Percentiles rank a stretch among this genome's conserved stretches.
phyloP scores from a whole-genome alignment of 208 protist species.

The Crithidia thermophila region DNA sequence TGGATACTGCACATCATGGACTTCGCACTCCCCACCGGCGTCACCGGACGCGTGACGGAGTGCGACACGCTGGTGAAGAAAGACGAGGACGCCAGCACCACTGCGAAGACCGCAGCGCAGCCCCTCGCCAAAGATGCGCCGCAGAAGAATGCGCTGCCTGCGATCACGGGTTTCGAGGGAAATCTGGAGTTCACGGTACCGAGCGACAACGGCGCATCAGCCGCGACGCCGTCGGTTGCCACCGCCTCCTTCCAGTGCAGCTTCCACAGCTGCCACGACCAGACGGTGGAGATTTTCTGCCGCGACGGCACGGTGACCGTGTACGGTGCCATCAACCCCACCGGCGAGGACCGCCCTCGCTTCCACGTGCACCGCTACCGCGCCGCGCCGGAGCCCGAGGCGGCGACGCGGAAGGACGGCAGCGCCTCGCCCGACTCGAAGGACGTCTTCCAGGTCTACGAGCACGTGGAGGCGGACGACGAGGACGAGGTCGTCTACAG shows the following conservation, averaged over 20 bases:
- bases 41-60: slow-evolving; percentile 51
- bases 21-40: slow-evolving; percentile 53
- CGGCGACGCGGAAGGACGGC: slow-evolving; percentile 25
- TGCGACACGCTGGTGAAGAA: slow-evolving; percentile 28
- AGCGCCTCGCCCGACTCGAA: slow-evolving; percentile 4
- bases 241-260: slow-evolving; percentile 69
- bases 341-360: slow-evolving; percentile 34
- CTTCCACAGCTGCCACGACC: slow-evolving; percentile 59
- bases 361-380: slow-evolving; percentile 32
- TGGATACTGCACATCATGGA: slow-evolving; percentile 68
- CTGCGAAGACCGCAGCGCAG: neutral
- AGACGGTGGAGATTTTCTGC: slow-evolving; percentile 53
- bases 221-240: slow-evolving; percentile 11
- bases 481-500: slow-evolving; percentile 34
- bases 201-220: neutral
- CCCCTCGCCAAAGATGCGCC: neutral
- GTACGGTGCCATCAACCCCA: slow-evolving; percentile 68
- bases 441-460: slow-evolving; percentile 26
- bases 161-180: slow-evolving; percentile 66
- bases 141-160: slow-evolving; percentile 20
- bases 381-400: slow-evolving; percentile 10
- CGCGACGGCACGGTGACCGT: slow-evolving; percentile 55
- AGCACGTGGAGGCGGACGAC: slow-evolving; percentile 26
- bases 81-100: neutral
- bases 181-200: slow-evolving; percentile 49